Conservation (phyloP, 2,329 filamentous ascomycete species). For the Diaporthe sp. region DNA sequence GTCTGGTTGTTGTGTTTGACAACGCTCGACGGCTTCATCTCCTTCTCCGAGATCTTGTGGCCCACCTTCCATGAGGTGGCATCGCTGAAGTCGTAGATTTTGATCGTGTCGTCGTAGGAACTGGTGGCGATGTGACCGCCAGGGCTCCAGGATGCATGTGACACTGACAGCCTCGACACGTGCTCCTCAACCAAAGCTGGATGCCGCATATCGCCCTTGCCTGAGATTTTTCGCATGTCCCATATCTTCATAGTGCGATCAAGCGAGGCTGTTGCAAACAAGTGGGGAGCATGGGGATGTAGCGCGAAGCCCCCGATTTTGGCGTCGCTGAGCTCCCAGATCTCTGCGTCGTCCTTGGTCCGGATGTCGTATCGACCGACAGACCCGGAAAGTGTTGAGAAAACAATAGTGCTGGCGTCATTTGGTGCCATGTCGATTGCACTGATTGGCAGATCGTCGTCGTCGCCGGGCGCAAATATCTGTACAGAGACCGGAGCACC, state of each 20-base stretch:
- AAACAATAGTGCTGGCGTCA: constrained; percentile 83
- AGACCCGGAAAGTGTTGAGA: constrained; percentile 86
- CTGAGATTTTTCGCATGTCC: constrained; percentile 86
- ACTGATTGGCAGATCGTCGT: constrained; percentile 84
- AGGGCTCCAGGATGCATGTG: constrained; percentile 90
- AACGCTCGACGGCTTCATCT: constrained; percentile 77
- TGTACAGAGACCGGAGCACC: constrained; percentile 78
- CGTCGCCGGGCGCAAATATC: constrained; percentile 81
- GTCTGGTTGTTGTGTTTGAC: constrained; percentile 96
- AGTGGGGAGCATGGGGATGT: constrained; percentile 83
- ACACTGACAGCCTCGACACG: constrained; percentile 85
- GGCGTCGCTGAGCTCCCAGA: constrained; percentile 86
- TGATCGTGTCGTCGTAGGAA: constrained; percentile 95
- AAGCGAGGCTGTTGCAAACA: constrained; percentile 89
- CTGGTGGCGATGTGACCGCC: constrained; percentile 90
- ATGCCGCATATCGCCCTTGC: constrained; percentile 69
- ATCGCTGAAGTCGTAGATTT: constrained; percentile 85
- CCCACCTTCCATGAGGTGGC: constrained; percentile 72
- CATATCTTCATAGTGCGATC: constrained; percentile 93
- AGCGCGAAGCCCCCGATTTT: constrained; percentile 96
- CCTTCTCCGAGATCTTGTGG: constrained; percentile 68
- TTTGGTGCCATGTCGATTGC: constrained; percentile 83
- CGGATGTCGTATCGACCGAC: constrained; percentile 88
- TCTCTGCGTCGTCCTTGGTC: constrained; percentile 69
- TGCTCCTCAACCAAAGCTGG: constrained; percentile 86